Evolutionary conservation across 495 filamentous ascomycete genomes (phyloP).

Genomic region (Talaromyces thailandensis): DNA sequence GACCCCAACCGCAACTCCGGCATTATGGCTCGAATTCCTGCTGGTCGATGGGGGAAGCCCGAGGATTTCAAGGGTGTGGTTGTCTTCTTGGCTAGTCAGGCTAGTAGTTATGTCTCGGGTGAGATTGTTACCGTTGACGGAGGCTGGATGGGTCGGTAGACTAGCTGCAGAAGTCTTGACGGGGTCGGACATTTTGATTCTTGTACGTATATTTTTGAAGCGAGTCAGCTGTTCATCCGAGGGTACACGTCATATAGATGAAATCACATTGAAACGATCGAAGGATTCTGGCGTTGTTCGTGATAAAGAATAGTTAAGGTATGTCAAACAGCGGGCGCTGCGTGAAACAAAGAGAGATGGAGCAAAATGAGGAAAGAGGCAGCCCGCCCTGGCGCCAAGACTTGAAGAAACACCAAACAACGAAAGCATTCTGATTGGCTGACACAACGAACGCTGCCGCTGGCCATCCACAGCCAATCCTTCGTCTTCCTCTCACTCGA

Average conservation of each 20-base stretch:
- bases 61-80: conserved; percentile 85
- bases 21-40: conserved; percentile 77
- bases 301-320: neutral
- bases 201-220: neutral
- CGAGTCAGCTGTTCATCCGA: neutral
- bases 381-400: neutral
- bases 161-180: neutral
- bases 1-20: conserved; percentile 58
- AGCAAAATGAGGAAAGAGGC: neutral
- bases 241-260: neutral
- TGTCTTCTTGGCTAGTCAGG: conserved; percentile 68
- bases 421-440: neutral
- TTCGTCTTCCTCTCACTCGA: neutral
- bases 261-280: no score
- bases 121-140: conserved; percentile 80
- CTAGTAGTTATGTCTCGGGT: conserved; percentile 73
- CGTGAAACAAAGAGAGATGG: neutral
- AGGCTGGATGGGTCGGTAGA: conserved; percentile 84
- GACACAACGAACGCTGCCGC: neutral
- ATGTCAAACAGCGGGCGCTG: neutral
- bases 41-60: conserved; percentile 74
- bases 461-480: neutral
- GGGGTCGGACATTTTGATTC: neutral
- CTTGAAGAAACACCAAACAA: neutral
- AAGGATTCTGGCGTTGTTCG: no score